Evolutionary conservation across 2,329 filamentous ascomycete species (phyloP), one percentile per base, ranked within the genome.

Genomic region (Bisporella sp.): DNA sequence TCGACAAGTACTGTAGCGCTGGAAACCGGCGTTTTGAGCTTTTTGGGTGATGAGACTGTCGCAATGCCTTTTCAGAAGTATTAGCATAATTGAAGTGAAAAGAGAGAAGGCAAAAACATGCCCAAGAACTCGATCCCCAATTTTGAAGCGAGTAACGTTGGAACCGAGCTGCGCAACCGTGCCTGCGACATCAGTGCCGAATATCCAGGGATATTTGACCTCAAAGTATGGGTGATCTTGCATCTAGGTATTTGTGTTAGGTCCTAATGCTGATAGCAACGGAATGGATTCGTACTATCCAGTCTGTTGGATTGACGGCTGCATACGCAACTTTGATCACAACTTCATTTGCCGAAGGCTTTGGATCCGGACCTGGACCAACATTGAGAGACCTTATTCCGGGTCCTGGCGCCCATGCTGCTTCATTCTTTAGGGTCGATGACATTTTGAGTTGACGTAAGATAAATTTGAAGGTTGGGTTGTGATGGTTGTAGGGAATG

Each of bases 131-230:
- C 62, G 53, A 39, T 64, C 59, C 5, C 63, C 63, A 11, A 57
- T 41, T 30, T 69, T 68, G 54, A 77, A 69, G 7, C 71, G 66
- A 5, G 67, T 68, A 5, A 76, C 73, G 6, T 62, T 64, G n/a
- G 68, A 62, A 3, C 73, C 74, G 5, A 76, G 64, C 54, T 73
- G 47, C 5, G 56, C 46, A 13, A 66, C 49, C 6, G 56, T 59
- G 7, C 63, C 63, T 2, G 63, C 55, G 29, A 63, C 53, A 41
- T 65, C 63, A 5, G 41, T 45, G 2, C 63, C 63, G 4, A 63
- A 50, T 29, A 64, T 63, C 13, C 32, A 50, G 3, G 59, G 57
- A 43, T 60, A 58, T 28, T 31, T 11, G 9, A 56, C 6, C 7
- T 45, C n/a, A 2, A 53, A 41, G 29, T 49, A 52, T 6, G 53